These are phyloP conservation scores for Pezizomycotina sp. DNA, from an alignment of 2,329 filamentous ascomycete species.

Conservation along the genomic window DNA sequence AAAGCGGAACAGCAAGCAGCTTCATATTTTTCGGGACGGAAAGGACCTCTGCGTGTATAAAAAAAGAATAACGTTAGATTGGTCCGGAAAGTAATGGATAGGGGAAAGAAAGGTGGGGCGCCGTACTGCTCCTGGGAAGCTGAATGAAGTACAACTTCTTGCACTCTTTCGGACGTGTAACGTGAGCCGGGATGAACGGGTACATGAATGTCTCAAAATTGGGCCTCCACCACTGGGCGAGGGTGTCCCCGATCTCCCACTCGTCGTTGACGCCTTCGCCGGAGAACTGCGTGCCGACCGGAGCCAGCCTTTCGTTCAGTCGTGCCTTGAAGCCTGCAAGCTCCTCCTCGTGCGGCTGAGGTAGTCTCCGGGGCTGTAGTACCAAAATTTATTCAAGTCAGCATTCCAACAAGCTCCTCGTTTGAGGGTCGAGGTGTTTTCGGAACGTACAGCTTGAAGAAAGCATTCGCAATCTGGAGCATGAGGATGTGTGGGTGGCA, in stretches of 20 bases:
- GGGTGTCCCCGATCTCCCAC: conserved; percentile 86
- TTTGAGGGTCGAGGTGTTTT: not conserved
- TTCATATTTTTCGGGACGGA: conserved; percentile 99
- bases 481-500: conserved; percentile 98
- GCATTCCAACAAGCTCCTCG: not conserved
- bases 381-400: conserved; percentile 1
- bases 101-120: conserved; percentile 15
- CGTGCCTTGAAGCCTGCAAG: conserved; percentile 85
- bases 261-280: conserved; percentile 80
- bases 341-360: conserved; percentile 77
- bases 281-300: conserved; percentile 64
- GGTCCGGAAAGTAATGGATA: not conserved
- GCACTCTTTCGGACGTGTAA: conserved; percentile 92
- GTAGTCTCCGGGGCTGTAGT: conserved; percentile 69
- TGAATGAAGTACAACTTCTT: conserved; percentile 99
- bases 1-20: conserved; percentile 84
- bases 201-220: conserved; percentile 99
- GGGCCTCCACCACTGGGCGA: conserved; percentile 96
- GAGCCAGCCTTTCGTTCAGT: conserved; percentile 82
- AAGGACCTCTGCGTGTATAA: conserved; percentile 52
- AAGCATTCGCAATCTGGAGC: conserved; percentile 97
- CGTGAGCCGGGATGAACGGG: conserved; percentile 88
- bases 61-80: not conserved
- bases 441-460: conserved; percentile 74
- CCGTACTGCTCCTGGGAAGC: conserved; percentile 72